Conservation (phyloP, 2,329 filamentous ascomycete genomes). For the Verticillium zaregamsianum region DNA sequence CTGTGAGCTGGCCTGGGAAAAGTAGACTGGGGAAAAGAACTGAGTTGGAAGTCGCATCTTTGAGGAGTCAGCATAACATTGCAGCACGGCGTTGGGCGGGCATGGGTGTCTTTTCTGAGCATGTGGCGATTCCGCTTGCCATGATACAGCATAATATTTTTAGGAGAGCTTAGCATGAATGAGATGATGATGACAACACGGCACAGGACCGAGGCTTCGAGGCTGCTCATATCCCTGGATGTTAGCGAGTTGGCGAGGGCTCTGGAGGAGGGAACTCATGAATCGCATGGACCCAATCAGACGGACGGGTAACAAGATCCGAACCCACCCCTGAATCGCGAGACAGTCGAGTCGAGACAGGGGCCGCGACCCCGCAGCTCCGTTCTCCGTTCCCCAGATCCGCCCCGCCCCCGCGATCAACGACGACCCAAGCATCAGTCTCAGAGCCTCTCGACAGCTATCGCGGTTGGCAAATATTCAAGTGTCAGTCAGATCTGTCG, state of each 20-base stretch:
- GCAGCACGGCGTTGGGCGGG: not conserved
- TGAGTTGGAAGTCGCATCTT: not conserved
- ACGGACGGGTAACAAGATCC: not conserved
- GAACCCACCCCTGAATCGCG: not conserved
- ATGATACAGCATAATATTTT: not conserved
- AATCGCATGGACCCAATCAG: not conserved
- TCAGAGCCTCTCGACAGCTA: too few species aligned
- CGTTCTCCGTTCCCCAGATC: too few species aligned
- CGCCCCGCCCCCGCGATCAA: not conserved
- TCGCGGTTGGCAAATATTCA: too few species aligned
- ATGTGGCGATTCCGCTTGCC: not conserved
- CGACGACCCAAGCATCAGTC: too few species aligned
- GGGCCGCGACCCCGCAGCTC: too few species aligned
- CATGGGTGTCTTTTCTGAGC: not conserved
- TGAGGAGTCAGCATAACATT: not conserved
- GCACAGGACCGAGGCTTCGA: too few species aligned
- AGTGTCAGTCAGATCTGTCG: too few species aligned
- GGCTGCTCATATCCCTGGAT: too few species aligned
- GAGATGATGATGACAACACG: not conserved
- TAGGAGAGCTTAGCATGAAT: not conserved
- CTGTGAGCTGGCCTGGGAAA: not conserved
- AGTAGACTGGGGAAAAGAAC: too few species aligned
- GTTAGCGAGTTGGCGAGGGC: not conserved
- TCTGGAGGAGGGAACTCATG: not conserved
- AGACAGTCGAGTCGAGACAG: not conserved